Conservation (phyloP, 2,329 filamentous ascomycete species). For the Phaeophleospora eucalypticola region DNA sequence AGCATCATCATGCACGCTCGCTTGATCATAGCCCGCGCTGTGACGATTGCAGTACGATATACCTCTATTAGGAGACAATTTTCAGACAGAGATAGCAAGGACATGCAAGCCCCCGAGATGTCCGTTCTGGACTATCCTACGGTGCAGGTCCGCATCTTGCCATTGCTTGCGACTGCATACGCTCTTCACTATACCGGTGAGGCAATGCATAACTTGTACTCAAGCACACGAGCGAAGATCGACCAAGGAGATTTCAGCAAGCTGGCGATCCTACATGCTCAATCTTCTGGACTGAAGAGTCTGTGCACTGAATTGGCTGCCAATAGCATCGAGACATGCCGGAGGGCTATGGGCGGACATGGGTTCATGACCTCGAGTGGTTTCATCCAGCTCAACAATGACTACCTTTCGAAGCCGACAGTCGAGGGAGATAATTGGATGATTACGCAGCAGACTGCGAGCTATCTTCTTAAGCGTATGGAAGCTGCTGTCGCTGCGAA, state of each 20-base stretch:
- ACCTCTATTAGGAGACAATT: conserved; percentile 49
- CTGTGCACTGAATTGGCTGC: conserved; percentile 51
- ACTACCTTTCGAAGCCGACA: conserved; percentile 51
- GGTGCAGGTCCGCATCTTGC: conserved; percentile 51
- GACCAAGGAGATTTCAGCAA: conserved; percentile 49
- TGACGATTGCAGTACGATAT: conserved; percentile 52
- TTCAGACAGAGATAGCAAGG: conserved; percentile 44
- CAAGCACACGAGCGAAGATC: conserved; percentile 43
- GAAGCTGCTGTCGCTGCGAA: conserved; percentile 36
- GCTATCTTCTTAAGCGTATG: conserved; percentile 53
- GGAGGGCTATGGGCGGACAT: conserved; percentile 52
- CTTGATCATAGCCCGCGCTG: conserved; percentile 50
- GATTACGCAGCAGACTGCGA: conserved; percentile 52
- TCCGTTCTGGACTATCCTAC: conserved; percentile 53
- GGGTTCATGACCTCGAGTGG: conserved; percentile 52
- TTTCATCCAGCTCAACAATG: conserved; percentile 49
- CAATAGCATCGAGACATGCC: conserved; percentile 53
- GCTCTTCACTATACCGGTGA: conserved; percentile 47
- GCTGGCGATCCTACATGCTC: conserved; percentile 50
- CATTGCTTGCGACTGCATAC: conserved; percentile 51
- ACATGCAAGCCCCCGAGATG: conserved; percentile 37
- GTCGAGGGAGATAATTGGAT: conserved; percentile 57
- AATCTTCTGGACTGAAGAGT: conserved; percentile 53
- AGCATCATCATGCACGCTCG: conserved; percentile 49
- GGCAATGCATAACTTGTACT: conserved; percentile 50